Evolutionary conservation across 345 rosid genomes (phyloP), one percentile per base, ranked within the genome.

Genomic region (Kandelia obovata): DNA sequence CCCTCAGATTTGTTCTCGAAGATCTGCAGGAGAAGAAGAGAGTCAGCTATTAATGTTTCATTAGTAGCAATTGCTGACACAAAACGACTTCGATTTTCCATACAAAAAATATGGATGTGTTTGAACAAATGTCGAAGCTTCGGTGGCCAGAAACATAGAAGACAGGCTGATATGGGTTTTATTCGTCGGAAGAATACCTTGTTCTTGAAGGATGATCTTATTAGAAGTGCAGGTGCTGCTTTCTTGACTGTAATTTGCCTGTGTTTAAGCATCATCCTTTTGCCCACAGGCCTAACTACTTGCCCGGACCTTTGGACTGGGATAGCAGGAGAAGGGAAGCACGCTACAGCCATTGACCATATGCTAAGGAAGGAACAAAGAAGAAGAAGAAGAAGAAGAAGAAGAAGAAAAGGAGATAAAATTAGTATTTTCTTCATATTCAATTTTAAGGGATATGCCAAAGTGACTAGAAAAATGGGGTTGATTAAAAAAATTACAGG

Each of bases 1-100:
- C 98, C 98, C 79, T 84, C 82, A 0, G 83, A 69, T 51, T 63
- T 78, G 72, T 91, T 91, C 88, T 95, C 97, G 30, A 86, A 95
- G 7, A 88, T 83, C 97, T 89, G 83, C n/a, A 47, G 37, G 21
- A 55, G 17, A n/a, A 49, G 17, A n/a, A 49, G 49, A 43, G 2
- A 43, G 49, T 43, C 17, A 43, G 13, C 49, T 13, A 15, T 13
- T 13, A 3, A 43, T 43, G 49, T 43, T 43, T 43, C 49, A 15
- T 13, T 43, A 43, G 3, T 43, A 43, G 17, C 49, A 43, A 15
- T 43, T 2, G 49, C 49, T 43, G 16, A 43, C 49, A 43, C 49
- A 43, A 43, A 11, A 11, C 16, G 4, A 43, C 15, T 13, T 43
- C 4, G 49, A 43, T 43, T 43, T 43, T 43, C 17, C 16, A 15